Evolutionary conservation across 257 asterid genomes (phyloP).

Genomic region (Lantana camara): DNA sequence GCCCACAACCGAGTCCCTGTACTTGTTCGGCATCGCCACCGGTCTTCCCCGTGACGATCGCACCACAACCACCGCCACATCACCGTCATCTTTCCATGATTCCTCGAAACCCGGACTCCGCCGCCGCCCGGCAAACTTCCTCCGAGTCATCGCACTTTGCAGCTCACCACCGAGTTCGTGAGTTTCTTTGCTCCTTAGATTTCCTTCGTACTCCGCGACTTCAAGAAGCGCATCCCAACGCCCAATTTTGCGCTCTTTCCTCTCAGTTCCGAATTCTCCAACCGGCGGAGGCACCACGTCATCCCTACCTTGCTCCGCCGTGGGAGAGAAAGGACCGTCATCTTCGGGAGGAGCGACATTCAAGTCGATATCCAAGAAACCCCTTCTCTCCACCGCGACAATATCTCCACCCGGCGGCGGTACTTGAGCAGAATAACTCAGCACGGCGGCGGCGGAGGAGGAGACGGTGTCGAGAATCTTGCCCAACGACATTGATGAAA

Average conservation of each 20-base stretch:
- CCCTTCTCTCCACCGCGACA: slow-evolving; percentile 24
- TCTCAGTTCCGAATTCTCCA: slow-evolving; percentile 16
- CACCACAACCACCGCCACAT: slow-evolving; percentile 29
- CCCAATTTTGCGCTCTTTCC: slow-evolving; percentile 1
- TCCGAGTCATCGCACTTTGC: slow-evolving; percentile 16
- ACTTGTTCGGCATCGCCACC: slow-evolving; percentile 49
- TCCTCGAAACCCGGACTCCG: slow-evolving; percentile 21
- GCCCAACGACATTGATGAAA: slow-evolving; percentile 28
- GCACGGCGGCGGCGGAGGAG: slow-evolving; percentile 13
- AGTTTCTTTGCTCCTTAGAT: neutral
- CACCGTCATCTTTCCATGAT: slow-evolving; percentile 1
- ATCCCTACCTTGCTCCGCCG: neutral
- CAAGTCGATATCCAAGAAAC: slow-evolving; percentile 37
- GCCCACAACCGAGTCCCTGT: slow-evolving; percentile 37
- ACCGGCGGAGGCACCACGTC: slow-evolving; percentile 13
- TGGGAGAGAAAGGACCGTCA: slow-evolving; percentile 18
- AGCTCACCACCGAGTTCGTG: slow-evolving; percentile 24
- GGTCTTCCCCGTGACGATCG: slow-evolving; percentile 45
- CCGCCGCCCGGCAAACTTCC: slow-evolving; percentile 16
- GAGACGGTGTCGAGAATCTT: neutral
- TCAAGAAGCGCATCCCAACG: slow-evolving; percentile 37
- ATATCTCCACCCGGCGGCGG: neutral
- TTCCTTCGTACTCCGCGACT: slow-evolving; percentile 33
- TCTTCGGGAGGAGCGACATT: slow-evolving; percentile 41
- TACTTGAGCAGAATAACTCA: neutral